These are phyloP conservation scores for Amesomyces nigricolor DNA, from an alignment of 2,329 filamentous ascomycete genomes.

Conservation along the genomic window DNA sequence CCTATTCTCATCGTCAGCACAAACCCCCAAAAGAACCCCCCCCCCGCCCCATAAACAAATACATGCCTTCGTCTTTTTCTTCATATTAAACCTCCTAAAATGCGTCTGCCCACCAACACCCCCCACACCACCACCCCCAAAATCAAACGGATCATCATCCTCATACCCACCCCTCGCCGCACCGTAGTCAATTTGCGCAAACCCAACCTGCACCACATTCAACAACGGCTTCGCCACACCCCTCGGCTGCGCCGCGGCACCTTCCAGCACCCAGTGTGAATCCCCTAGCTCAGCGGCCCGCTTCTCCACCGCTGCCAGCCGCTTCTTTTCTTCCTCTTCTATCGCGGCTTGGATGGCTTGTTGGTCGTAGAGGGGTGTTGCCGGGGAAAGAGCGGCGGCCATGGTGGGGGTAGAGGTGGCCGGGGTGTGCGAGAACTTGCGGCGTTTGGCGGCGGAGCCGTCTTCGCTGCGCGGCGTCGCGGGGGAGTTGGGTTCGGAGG, in stretches of 20 bases:
- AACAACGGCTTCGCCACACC: conserved; percentile 36
- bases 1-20: conserved; percentile 7
- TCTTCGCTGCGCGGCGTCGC: conserved; percentile 41
- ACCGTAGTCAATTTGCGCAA: conserved; percentile 43
- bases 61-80: conserved; percentile 26
- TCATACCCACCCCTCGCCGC: conserved; percentile 34
- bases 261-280: conserved; percentile 68
- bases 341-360: conserved; percentile 58
- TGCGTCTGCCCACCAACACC: conserved; percentile 15
- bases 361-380: conserved; percentile 48
- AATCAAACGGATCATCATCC: conserved; percentile 29
- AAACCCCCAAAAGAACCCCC: background rate
- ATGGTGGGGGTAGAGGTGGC: conserved; percentile 17
- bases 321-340: conserved; percentile 61
- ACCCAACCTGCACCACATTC: conserved; percentile 55
- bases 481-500: conserved; percentile 36
- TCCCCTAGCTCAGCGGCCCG: conserved; percentile 60
- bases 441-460: conserved; percentile 54
- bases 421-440: conserved; percentile 42
- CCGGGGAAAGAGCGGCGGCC: conserved; percentile 35
- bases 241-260: conserved; percentile 35
- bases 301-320: conserved; percentile 54
- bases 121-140: conserved; percentile 11
- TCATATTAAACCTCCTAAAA: conserved; percentile 32
- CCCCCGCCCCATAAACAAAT: background rate